Evolutionary conservation across 2,329 filamentous ascomycete species (phyloP), one percentile per base, ranked within the genome.

Genomic region (Lecanicillium sp.): DNA sequence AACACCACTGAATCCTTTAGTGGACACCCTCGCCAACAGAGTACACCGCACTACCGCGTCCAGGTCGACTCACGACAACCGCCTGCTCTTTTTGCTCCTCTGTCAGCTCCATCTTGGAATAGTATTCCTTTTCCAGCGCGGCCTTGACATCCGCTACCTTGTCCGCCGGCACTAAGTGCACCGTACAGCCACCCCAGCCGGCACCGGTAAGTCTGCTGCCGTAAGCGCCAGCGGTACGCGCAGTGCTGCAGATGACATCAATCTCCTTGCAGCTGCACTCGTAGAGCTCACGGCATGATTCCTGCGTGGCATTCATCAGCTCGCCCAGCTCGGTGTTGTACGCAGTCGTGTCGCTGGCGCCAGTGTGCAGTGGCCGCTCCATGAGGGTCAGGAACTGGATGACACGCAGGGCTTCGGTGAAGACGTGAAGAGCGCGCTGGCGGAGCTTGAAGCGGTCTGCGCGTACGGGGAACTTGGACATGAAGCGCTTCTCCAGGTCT

Each of bases 111-210:
- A 73, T 73, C 66, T 82, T 83, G 40, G 73, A 65, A 60, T 94
- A 96, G 59, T 96, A 98, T 55, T 88, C 79, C 45, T 73, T 73
- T 51, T 84, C 77, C 73, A 92, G 79, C 5, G 85, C 85, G 52
- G 75, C 70, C 58, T 76, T 86, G 16, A 98, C 85, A 18, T 68
- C 75, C 5, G 82, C 79, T 1, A 95, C 83, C 61, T 83, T 90
- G 52, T 87, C 75, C 42, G 79, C 84, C 0, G 90, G 84, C 37
- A 96, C 83, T 41, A 98, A 73, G 64, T 98, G 92, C 42, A 98
- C 90, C 44, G 79, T 92, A 65, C 92, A 96, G 3, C 92, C 92
- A 45, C 92, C 92, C 92, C 92, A 98, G 3, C 92, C 92, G 1
- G 92, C 92, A 29, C 92, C 92, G 0, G 90, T 96, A 50, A 95